phyloP scores from a whole-genome alignment of 1,284 basidiomycete species.

The Sutorius eximius region DNA sequence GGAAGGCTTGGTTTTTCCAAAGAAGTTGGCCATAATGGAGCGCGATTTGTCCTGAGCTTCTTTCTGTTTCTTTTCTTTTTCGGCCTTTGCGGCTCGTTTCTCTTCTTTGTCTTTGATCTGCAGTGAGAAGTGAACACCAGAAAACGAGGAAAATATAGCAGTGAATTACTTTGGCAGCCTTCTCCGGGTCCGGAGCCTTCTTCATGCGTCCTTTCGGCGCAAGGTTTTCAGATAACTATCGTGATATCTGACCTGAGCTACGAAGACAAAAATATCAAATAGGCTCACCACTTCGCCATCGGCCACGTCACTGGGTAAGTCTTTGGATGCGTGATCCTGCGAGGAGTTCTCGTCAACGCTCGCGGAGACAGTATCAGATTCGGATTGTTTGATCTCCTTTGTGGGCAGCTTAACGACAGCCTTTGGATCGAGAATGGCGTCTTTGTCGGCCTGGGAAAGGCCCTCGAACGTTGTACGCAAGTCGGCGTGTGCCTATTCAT shows the following conservation, averaged over 20 bases:
- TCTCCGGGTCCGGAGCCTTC: constrained; percentile 57
- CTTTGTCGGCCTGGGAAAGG: constrained; percentile 55
- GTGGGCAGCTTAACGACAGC: constrained; percentile 40
- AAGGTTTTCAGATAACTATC: constrained; percentile 22
- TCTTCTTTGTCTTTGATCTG: constrained; percentile 69
- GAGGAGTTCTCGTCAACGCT: neutral
- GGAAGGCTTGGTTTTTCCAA: constrained; percentile 55
- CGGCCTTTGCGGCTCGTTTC: constrained; percentile 57
- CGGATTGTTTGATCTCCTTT: constrained; percentile 40
- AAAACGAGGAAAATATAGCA: neutral
- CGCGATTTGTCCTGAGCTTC: constrained; percentile 69
- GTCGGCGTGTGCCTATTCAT: constrained; percentile 57
- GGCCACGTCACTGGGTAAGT: constrained; percentile 30
- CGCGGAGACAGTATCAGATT: constrained; percentile 11
- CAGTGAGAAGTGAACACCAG: constrained; percentile 4
- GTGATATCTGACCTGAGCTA: neutral
- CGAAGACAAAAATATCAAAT: neutral
- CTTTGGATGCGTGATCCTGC: constrained; percentile 21
- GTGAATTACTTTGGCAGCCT: constrained; percentile 54
- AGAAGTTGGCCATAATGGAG: constrained; percentile 74
- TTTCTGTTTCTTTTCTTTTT: constrained; percentile 63
- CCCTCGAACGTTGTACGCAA: constrained; percentile 53
- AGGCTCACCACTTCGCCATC: constrained; percentile 38
- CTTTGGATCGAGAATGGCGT: constrained; percentile 55
- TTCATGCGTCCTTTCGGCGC: constrained; percentile 41